Evolutionary conservation across 345 rosid genomes (phyloP).

Genomic region (Sonneratia alba): DNA sequence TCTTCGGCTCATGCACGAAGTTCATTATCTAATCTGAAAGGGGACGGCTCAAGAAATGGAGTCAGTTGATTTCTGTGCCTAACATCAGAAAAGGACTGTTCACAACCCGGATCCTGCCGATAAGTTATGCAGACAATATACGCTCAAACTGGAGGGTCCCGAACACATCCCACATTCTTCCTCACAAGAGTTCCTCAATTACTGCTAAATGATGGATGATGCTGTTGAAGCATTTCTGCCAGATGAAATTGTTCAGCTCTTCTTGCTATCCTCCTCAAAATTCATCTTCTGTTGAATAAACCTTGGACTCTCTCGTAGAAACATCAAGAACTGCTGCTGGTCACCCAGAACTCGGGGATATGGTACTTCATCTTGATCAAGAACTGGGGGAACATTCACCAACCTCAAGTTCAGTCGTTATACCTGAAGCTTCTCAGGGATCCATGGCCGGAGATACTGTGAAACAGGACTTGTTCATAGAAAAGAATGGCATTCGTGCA

Average conservation of each 20-base stretch:
- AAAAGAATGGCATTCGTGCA: background rate
- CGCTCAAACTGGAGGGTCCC: no score
- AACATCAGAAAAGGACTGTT: no score
- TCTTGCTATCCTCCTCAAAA: slow-evolving; percentile 27
- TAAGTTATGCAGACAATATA: no score
- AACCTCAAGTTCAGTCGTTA: slow-evolving; percentile 15
- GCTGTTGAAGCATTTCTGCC: slow-evolving; percentile 1
- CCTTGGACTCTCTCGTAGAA: slow-evolving; percentile 38
- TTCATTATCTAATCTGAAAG: background rate
- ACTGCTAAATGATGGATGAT: background rate
- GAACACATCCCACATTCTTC: background rate
- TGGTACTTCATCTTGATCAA: no score
- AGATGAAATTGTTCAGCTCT: slow-evolving; percentile 25
- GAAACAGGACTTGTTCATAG: slow-evolving; percentile 48
- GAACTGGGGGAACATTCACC: no score
- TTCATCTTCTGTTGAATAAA: slow-evolving; percentile 26
- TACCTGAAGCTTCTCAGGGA: slow-evolving; percentile 57
- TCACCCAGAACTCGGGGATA: background rate
- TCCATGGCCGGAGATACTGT: slow-evolving; percentile 55
- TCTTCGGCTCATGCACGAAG: no score
- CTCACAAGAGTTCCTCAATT: background rate
- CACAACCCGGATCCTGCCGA: background rate
- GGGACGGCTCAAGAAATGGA: background rate
- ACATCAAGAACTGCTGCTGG: slow-evolving; percentile 35
- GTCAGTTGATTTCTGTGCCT: background rate